Conservation (phyloP, 2,329 filamentous ascomycete species). For the Talaromyces sp. region DNA sequence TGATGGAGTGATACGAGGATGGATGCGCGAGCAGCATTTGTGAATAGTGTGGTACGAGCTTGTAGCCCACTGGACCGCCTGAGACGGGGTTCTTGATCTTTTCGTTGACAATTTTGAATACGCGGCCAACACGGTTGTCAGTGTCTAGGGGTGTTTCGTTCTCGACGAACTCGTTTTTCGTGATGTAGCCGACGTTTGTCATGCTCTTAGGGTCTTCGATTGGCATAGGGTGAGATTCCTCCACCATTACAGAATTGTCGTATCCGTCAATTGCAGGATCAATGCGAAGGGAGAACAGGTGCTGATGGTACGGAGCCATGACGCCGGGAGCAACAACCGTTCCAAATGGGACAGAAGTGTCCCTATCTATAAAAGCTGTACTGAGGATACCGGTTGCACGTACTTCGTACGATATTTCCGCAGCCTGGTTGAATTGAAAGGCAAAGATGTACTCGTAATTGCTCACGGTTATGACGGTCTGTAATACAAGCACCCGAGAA, state of each 20-base stretch:
- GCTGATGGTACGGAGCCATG: constrained; percentile 62
- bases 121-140: constrained; percentile 45
- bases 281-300: constrained; percentile 60
- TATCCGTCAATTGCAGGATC: constrained; percentile 60
- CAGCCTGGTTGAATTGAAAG: constrained; percentile 54
- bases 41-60: constrained; percentile 56
- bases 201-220: constrained; percentile 56
- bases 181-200: constrained; percentile 46
- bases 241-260: constrained; percentile 54
- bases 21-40: constrained; percentile 58
- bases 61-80: constrained; percentile 55
- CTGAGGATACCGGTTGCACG: constrained; percentile 67
- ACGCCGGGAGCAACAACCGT: constrained; percentile 55
- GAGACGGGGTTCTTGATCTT: constrained; percentile 55
- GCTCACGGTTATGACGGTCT: constrained; percentile 66
- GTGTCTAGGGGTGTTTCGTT: constrained; percentile 51
- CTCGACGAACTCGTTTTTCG: constrained; percentile 36
- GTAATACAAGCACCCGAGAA: constrained; percentile 62
- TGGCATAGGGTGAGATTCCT: constrained; percentile 60
- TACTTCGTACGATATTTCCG: constrained; percentile 60
- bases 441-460: constrained; percentile 72
- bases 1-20: constrained; percentile 52
- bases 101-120: constrained; percentile 60
- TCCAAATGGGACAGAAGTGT: constrained; percentile 43
- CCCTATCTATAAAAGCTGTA: constrained; percentile 57